Evolutionary conservation across 768 basidiomycete genomes (phyloP).

Genomic region (Nidularia pulvinata): DNA sequence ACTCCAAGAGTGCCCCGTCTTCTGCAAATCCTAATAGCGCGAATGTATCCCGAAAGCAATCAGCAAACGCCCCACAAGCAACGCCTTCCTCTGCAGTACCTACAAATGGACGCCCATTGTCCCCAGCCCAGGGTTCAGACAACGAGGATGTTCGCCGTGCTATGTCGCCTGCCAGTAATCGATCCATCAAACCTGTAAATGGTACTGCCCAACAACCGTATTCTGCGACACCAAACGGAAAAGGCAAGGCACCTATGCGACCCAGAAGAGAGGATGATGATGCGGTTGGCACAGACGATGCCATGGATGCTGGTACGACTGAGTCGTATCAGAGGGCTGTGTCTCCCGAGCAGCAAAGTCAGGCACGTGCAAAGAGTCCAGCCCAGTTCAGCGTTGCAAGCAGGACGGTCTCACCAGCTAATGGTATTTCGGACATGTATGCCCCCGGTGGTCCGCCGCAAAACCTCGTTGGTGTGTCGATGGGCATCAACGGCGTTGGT

Average conservation of each 20-base stretch:
- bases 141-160: slow-evolving; percentile 63
- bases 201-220: slow-evolving; percentile 31
- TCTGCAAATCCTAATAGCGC: slow-evolving; percentile 21
- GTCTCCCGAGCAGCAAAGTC: slow-evolving; percentile 48
- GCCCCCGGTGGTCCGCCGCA: slow-evolving; percentile 33
- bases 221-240: slow-evolving; percentile 35
- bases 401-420: slow-evolving; percentile 64
- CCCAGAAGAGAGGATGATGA: slow-evolving; percentile 48
- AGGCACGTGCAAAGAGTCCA: slow-evolving; percentile 61
- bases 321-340: slow-evolving; percentile 51
- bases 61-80: slow-evolving; percentile 33
- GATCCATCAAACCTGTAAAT: slow-evolving; percentile 43
- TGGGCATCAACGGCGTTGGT: slow-evolving; percentile 46
- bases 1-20: slow-evolving; percentile 34
- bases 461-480: slow-evolving; percentile 55
- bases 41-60: slow-evolving; percentile 46
- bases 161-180: slow-evolving; percentile 57
- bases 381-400: slow-evolving; percentile 33
- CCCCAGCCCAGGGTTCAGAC: slow-evolving; percentile 31
- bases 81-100: slow-evolving; percentile 15
- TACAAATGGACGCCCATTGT: slow-evolving; percentile 49
- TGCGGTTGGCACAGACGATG: slow-evolving; percentile 44
- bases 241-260: slow-evolving; percentile 51
- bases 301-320: slow-evolving; percentile 47
- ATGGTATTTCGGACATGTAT: slow-evolving; percentile 18